Conservation (phyloP, 176 grass and related monocot species). For the Miscanthus lutarioriparius region DNA sequence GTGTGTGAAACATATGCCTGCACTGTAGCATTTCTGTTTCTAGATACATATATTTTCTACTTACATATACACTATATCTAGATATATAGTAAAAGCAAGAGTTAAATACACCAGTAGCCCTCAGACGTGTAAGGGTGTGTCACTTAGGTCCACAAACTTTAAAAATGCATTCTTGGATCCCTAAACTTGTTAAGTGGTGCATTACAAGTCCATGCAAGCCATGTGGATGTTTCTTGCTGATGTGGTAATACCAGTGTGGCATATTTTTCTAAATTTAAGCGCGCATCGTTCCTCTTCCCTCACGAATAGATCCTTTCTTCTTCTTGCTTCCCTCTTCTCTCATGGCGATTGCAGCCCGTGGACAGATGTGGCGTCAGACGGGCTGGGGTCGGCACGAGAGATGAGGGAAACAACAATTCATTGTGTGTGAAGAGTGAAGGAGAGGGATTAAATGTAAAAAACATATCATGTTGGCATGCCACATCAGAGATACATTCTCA, state of each 20-base stretch:
- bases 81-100: too few relatives aligned
- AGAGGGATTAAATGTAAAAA: background rate
- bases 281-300: background rate
- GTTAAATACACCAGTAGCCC: too few relatives aligned
- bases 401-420: background rate
- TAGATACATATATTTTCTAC: too few relatives aligned
- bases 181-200: background rate
- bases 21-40: too few relatives aligned
- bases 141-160: background rate
- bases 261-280: background rate
- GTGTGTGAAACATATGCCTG: too few relatives aligned
- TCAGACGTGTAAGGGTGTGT: background rate
- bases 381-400: background rate
- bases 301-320: background rate
- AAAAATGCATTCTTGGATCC: background rate
- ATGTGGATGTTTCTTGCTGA: background rate
- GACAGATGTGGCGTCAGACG: fast-evolving
- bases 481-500: background rate
- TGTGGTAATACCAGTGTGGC: too few relatives aligned
- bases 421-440: background rate
- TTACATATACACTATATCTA: too few relatives aligned
- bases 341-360: fast-evolving
- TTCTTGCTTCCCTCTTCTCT: background rate
- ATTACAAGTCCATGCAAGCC: background rate
- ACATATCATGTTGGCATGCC: background rate